Percentiles rank a stretch among this genome's conserved stretches.
Evolutionary conservation across 495 filamentous ascomycete species (phyloP).

Genomic region (Penicillium cosmopolitanum): DNA sequence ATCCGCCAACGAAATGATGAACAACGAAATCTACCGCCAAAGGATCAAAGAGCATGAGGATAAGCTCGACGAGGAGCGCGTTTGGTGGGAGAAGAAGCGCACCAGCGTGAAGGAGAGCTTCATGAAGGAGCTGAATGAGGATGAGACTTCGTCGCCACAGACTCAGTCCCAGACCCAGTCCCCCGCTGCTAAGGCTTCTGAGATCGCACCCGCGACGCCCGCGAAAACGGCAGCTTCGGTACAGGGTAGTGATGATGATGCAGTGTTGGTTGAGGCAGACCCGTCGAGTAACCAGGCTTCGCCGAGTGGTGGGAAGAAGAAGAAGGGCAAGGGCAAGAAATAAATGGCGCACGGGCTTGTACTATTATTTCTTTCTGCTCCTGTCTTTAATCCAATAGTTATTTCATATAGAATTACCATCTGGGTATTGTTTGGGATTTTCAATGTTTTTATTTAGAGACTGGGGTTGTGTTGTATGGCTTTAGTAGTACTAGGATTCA

Average conservation of each 20-base stretch:
- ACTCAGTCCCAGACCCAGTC: conserved; percentile 17
- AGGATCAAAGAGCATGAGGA: conserved; percentile 66
- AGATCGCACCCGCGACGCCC: conserved; percentile 14
- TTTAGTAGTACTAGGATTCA: background rate
- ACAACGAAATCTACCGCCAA: conserved; percentile 64
- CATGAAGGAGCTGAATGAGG: conserved; percentile 79
- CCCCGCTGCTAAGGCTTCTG: conserved; percentile 34
- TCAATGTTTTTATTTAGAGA: background rate
- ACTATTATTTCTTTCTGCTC: conserved; percentile 9
- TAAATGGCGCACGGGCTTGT: conserved; percentile 37
- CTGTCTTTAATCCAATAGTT: background rate
- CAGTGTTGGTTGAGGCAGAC: conserved; percentile 78
- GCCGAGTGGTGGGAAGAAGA: conserved; percentile 45
- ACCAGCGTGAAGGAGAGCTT: conserved; percentile 73
- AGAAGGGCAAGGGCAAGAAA: conserved; percentile 84
- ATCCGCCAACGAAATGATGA: conserved; percentile 82
- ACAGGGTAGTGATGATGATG: conserved; percentile 75
- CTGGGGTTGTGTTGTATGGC: background rate
- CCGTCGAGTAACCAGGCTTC: conserved; percentile 48
- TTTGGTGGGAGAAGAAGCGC: conserved; percentile 90
- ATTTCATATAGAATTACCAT: conserved; percentile 1
- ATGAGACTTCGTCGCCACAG: conserved; percentile 9
- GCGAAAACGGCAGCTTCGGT: conserved; percentile 28
- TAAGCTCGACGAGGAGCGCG: conserved; percentile 70
- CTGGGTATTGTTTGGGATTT: background rate